Conservation (phyloP, 441 rosid species). For the Aleurites moluccanus region DNA sequence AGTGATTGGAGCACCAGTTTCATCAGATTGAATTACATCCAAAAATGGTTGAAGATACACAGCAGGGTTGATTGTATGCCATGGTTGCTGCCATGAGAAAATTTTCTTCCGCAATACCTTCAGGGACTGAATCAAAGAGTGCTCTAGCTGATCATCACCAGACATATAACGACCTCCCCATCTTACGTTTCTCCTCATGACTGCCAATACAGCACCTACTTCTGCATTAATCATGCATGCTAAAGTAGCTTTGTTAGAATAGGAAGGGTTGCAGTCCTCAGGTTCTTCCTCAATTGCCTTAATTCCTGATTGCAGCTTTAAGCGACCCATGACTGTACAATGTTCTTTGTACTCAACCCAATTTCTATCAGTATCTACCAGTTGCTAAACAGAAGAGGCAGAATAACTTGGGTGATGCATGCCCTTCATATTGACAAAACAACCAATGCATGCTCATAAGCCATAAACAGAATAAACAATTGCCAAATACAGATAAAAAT, state of each 20-base stretch:
- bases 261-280: constrained; percentile 44
- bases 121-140: constrained; percentile 84
- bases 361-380: constrained; percentile 26
- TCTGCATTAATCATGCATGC: constrained; percentile 85
- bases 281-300: constrained; percentile 61
- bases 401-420: constrained; percentile 26
- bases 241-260: constrained; percentile 44
- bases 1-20: constrained; percentile 95
- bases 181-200: constrained; percentile 95
- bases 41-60: constrained; percentile 86
- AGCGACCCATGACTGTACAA: constrained; percentile 49
- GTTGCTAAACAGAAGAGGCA: constrained; percentile 22
- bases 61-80: constrained; percentile 66
- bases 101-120: constrained; percentile 82
- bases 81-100: constrained; percentile 70
- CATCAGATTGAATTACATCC: constrained; percentile 87
- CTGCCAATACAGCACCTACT: constrained; percentile 89
- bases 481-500: not conserved
- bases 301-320: constrained; percentile 40
- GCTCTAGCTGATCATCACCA: constrained; percentile 93
- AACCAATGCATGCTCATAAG: constrained; percentile 27
- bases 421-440: constrained; percentile 29
- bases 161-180: constrained; percentile 84
- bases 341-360: constrained; percentile 24
- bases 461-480: constrained; percentile 8